These are phyloP conservation scores for Cyclaneusma minus DNA, from an alignment of 2,329 filamentous ascomycete genomes.

Conservation along the genomic window DNA sequence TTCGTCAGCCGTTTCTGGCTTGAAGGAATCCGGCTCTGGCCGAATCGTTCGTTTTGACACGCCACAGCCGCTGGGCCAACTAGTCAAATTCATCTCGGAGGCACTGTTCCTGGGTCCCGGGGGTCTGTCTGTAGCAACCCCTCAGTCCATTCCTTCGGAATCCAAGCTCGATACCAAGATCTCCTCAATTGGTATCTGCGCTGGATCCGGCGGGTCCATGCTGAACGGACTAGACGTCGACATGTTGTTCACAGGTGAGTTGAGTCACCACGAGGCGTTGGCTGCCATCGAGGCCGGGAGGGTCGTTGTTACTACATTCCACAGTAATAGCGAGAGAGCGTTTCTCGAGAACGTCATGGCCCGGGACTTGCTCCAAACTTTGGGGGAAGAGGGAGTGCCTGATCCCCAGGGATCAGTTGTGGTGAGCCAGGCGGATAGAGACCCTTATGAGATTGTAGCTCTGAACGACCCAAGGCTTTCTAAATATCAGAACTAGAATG, in stretches of 20 bases:
- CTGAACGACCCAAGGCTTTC: too few species aligned
- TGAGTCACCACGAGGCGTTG: slow-evolving; percentile 85
- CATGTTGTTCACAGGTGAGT: slow-evolving; percentile 78
- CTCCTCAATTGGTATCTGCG: slow-evolving; percentile 67
- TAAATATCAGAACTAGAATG: too few species aligned
- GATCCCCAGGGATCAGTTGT: slow-evolving; percentile 40
- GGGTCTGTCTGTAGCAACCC: slow-evolving; percentile 15
- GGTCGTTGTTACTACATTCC: slow-evolving; percentile 72
- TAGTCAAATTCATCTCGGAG: slow-evolving; percentile 13
- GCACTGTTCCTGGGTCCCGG: slow-evolving; percentile 6
- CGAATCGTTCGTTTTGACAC: slow-evolving; percentile 15
- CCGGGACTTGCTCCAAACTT: slow-evolving; percentile 16
- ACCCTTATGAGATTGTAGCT: slow-evolving; percentile 70
- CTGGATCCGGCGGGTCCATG: slow-evolving; percentile 71
- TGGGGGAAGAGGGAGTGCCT: slow-evolving; percentile 18
- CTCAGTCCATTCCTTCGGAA: slow-evolving; percentile 10
- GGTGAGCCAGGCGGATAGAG: slow-evolving; percentile 66
- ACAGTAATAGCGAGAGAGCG: slow-evolving; percentile 81
- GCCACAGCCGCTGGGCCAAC: slow-evolving; percentile 10
- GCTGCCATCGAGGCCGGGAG: slow-evolving; percentile 72
- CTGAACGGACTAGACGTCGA: slow-evolving; percentile 59
- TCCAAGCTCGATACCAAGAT: slow-evolving; percentile 26
- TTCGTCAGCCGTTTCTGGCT: slow-evolving; percentile 7
- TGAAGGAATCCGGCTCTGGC: slow-evolving; percentile 18
- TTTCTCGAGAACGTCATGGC: slow-evolving; percentile 42